phyloP scores from a whole-genome alignment of 2,329 filamentous ascomycete genomes.

The Hypoxylon sp. region DNA sequence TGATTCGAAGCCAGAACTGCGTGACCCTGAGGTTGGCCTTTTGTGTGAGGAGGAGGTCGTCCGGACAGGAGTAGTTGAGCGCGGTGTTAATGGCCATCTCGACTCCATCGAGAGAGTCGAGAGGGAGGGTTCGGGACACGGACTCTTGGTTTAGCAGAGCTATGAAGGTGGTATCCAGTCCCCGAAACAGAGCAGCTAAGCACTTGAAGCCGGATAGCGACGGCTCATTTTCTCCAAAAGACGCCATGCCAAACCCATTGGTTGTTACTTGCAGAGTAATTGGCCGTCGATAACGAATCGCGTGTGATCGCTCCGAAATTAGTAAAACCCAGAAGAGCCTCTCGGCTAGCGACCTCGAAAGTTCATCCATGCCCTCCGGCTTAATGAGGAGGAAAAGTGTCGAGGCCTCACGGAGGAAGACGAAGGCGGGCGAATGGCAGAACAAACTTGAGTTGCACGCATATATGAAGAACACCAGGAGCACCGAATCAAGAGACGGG shows the following conservation, averaged over 20 bases:
- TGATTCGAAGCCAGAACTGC: slow-evolving; percentile 59
- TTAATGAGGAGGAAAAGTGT: slow-evolving; percentile 55
- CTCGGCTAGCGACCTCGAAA: slow-evolving; percentile 47
- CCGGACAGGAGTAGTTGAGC: slow-evolving; percentile 47
- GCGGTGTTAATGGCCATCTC: slow-evolving; percentile 55
- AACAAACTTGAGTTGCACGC: slow-evolving; percentile 57
- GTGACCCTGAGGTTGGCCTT: slow-evolving; percentile 59
- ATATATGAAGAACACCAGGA: slow-evolving; percentile 59
- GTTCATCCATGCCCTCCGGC: slow-evolving; percentile 45
- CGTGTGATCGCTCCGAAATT: slow-evolving; percentile 59
- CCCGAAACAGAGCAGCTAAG: slow-evolving; percentile 56
- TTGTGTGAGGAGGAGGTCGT: slow-evolving; percentile 56
- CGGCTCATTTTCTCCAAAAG: slow-evolving; percentile 45
- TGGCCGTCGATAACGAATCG: slow-evolving; percentile 58
- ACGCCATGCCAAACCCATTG: slow-evolving; percentile 49
- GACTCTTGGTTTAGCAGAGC: slow-evolving; percentile 56
- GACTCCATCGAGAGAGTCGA: slow-evolving; percentile 51
- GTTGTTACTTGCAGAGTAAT: slow-evolving; percentile 58
- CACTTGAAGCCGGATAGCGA: slow-evolving; percentile 55
- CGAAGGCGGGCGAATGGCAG: slow-evolving; percentile 59
- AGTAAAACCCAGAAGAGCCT: slow-evolving; percentile 59
- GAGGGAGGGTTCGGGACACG: slow-evolving; percentile 49
- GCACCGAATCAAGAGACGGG: slow-evolving; percentile 55
- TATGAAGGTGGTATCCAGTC: slow-evolving; percentile 58
- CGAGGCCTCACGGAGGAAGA: slow-evolving; percentile 58